A percentile compares a stretch with the other conserved stretches of the same genome.
phyloP scores from a whole-genome alignment of 768 basidiomycete genomes.

The Rhizopogon vinicolor region DNA sequence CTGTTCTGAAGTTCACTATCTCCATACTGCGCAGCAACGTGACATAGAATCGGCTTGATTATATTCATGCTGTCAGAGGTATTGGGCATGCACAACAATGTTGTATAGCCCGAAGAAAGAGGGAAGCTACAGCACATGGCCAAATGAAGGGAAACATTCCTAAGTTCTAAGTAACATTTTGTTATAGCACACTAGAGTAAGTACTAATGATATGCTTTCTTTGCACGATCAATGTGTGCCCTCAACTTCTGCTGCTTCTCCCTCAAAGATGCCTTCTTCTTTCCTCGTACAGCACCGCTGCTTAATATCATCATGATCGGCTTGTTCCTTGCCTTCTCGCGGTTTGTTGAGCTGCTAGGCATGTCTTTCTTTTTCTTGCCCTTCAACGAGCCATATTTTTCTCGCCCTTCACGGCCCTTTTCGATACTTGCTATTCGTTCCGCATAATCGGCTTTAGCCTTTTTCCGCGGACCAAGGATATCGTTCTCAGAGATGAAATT shows the following conservation, averaged over 20 bases:
- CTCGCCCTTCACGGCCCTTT: constrained; percentile 91
- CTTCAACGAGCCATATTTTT: constrained; percentile 86
- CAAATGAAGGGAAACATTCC: no score
- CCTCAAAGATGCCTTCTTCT: constrained; percentile 77
- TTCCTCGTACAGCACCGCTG: constrained; percentile 70
- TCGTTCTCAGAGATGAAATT: constrained; percentile 82
- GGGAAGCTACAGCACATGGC: no score
- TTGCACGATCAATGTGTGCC: constrained; percentile 69
- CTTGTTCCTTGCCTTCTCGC: constrained; percentile 91
- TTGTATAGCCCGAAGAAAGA: no score
- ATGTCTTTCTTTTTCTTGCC: constrained; percentile 87
- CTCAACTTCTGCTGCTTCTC: constrained; percentile 79
- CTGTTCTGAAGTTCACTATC: constrained; percentile 59
- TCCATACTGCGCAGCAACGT: constrained; percentile 14
- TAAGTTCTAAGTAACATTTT: no score
- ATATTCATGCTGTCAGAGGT: no score
- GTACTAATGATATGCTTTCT: constrained; percentile 37
- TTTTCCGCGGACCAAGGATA: constrained; percentile 92
- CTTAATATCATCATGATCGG: constrained; percentile 92
- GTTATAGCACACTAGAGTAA: neutral
- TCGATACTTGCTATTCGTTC: constrained; percentile 90
- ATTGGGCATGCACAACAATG: neutral
- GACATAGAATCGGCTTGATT: no score
- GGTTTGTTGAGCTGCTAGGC: constrained; percentile 85
- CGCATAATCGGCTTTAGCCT: constrained; percentile 88